Evolutionary conservation across 1,139 yeast species (phyloP).

Genomic region (Candida pseudoviswanathii): DNA sequence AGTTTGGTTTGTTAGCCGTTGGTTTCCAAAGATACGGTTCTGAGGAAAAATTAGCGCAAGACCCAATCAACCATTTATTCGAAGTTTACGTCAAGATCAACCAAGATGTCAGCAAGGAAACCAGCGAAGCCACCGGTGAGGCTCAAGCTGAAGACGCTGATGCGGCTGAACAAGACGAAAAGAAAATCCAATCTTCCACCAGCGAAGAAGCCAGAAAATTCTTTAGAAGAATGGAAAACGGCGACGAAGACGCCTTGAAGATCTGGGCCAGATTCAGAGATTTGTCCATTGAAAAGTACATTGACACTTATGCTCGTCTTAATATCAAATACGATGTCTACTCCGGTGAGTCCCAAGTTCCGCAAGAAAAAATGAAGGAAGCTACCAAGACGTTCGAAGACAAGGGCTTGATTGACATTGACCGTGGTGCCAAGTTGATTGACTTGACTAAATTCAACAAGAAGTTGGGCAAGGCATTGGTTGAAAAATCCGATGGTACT

Average conservation of each 20-base stretch:
- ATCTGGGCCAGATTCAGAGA: slow-evolving; percentile 92
- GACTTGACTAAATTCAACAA: slow-evolving; percentile 86
- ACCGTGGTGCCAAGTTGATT: slow-evolving; percentile 87
- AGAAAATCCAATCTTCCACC: slow-evolving; percentile 32
- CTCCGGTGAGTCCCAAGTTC: slow-evolving; percentile 95
- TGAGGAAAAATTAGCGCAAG: slow-evolving; percentile 67
- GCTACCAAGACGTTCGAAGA: slow-evolving; percentile 66
- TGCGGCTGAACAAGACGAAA: slow-evolving; percentile 17
- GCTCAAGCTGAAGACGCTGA: slow-evolving; percentile 31
- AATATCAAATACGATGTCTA: slow-evolving; percentile 85
- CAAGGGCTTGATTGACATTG: slow-evolving; percentile 77
- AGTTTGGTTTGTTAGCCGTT: slow-evolving; percentile 92
- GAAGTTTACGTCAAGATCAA: slow-evolving; percentile 91
- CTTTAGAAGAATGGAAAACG: slow-evolving; percentile 92
- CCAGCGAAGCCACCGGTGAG: slow-evolving; percentile 44
- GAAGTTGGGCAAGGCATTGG: slow-evolving; percentile 91
- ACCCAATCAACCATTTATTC: slow-evolving; percentile 94
- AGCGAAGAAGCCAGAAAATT: slow-evolving; percentile 86
- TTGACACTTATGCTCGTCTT: slow-evolving; percentile 86
- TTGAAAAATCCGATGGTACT: slow-evolving; percentile 95
- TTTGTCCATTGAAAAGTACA: slow-evolving; percentile 81
- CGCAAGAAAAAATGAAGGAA: slow-evolving; percentile 67
- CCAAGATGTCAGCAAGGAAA: slow-evolving; percentile 72
- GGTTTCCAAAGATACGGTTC: slow-evolving; percentile 87
- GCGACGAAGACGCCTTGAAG: slow-evolving; percentile 76